Evolutionary conservation across 225 moss, liverwort and hornwort species (phyloP), one percentile per base, ranked within the genome.

Genomic region (Marchantia paleacea): DNA sequence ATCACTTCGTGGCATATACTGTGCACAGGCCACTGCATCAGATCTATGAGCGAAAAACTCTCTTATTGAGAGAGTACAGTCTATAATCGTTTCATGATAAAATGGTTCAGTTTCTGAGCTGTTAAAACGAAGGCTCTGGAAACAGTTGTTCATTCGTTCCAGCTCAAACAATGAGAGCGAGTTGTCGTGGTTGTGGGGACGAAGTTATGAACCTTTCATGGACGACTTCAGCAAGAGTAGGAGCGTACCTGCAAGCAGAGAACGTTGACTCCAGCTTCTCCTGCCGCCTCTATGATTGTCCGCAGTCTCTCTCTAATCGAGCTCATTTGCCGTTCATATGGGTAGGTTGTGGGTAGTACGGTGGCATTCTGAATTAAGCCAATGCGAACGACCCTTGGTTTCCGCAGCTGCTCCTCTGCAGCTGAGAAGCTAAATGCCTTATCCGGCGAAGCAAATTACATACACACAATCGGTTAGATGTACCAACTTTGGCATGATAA

Each of bases 281-380:
- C 97, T 52, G 97, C 97, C 54, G 88, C 79, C 18, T 29, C 16
- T 58, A 99, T 82, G 51, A 95, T 91, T 73, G 75, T 71, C 7
- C 80, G 84, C 51, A 99, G 79, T 82, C 92, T 86, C 55, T 83
- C 86, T 86, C 92, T 90, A 28, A 95, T 88, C 14, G 95, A 91
- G 22, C 63, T 79, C 85, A 87, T 91, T 85, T 99, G 99, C 78
- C 90, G 80, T 63, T 80, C 30, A 65, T 91, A 92, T 0, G 95
- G 91, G 22, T 89, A 79, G 25, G 89, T 95, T 22, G 99, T 94
- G 10, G 99, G 95, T 48, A 92, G 81, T 60, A 99, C 99, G 6
- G 92, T 87, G 2, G 95, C 88, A 61, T 95, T 92, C 79, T 99
- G 99, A 75, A 99, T 90, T 81, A 99, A 85, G 13, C 99, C 99